Evolutionary conservation across 495 filamentous ascomycete species (phyloP).

Genomic region (Clohesyomyces aquaticus): DNA sequence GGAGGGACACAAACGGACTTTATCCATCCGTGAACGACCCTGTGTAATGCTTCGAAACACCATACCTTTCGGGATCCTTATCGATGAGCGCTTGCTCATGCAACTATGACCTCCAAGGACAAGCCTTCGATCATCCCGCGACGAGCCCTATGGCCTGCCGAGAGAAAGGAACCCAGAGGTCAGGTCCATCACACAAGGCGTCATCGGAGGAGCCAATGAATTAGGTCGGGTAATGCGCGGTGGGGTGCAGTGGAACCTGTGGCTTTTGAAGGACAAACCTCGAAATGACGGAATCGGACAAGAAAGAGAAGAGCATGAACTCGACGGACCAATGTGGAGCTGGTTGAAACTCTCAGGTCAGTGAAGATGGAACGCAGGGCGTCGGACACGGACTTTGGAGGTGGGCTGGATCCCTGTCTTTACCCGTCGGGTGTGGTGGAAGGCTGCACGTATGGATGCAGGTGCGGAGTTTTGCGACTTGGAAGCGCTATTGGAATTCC

Average conservation of each 20-base stretch:
- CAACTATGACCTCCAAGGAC: neutral
- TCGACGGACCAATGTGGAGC: neutral
- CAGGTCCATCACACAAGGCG: neutral
- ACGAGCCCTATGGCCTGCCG: neutral
- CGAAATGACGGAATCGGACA: neutral
- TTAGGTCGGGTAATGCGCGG: neutral
- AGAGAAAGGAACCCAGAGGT: neutral
- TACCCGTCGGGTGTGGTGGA: neutral
- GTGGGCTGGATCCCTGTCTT: neutral
- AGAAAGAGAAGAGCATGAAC: neutral
- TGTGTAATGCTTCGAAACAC: slow-evolving; percentile 20
- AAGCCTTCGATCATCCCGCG: neutral
- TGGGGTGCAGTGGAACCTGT: neutral
- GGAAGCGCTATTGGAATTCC: neutral
- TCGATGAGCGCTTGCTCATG: neutral
- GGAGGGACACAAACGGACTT: slow-evolving; percentile 2
- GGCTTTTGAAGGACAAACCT: neutral
- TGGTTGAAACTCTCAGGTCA: neutral
- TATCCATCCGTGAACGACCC: neutral
- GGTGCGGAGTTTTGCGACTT: neutral
- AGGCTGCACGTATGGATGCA: no score
- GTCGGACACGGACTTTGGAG: neutral
- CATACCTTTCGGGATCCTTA: neutral
- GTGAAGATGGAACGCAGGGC: neutral
- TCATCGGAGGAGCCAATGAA: neutral